A percentile compares a stretch with the other conserved stretches of the same genome.
phyloP scores from a whole-genome alignment of 305 asterid genomes.

The Stenogyne calaminthoides region DNA sequence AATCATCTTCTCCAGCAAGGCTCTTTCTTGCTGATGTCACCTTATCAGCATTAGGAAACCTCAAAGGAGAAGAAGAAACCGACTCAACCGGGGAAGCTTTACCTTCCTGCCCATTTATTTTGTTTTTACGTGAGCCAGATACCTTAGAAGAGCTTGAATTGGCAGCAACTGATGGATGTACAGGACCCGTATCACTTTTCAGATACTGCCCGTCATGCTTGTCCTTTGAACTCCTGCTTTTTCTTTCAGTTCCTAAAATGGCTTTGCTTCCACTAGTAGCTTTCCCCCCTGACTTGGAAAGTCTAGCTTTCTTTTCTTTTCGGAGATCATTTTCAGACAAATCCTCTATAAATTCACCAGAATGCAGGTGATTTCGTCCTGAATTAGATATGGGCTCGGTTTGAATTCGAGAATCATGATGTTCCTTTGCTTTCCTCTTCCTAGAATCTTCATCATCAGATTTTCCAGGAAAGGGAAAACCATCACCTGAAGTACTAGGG shows the following conservation, averaged over 20 bases:
- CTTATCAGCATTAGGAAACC: conserved; percentile 48
- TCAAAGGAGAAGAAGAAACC: conserved; percentile 94
- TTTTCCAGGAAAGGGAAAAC: conserved; percentile 44
- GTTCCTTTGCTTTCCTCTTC: conserved; percentile 67
- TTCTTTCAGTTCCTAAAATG: conserved; percentile 42
- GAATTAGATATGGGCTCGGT: conserved; percentile 37
- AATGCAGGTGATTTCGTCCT: conserved; percentile 41
- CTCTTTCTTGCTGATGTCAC: conserved; percentile 46
- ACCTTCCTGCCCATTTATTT: conserved; percentile 57
- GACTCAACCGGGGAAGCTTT: conserved; percentile 95
- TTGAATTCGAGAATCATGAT: conserved; percentile 39
- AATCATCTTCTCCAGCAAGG: conserved; percentile 44
- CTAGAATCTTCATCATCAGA: conserved; percentile 47
- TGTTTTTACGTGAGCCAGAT: conserved; percentile 78
- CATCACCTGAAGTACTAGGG: conserved; percentile 47
- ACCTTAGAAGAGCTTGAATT: conserved; percentile 97
- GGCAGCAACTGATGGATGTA: conserved; percentile 71
- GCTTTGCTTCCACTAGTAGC: conserved; percentile 45
- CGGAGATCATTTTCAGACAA: conserved; percentile 48
- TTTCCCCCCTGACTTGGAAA: conserved; percentile 68
- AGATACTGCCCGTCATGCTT: conserved; percentile 45
- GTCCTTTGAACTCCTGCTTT: conserved; percentile 46
- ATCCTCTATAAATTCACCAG: conserved; percentile 47
- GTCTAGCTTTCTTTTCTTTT: conserved; percentile 76
- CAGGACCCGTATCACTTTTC: conserved; percentile 58